phyloP scores from a whole-genome alignment of 148 eudicot species.

The Persicaria maculosa region DNA sequence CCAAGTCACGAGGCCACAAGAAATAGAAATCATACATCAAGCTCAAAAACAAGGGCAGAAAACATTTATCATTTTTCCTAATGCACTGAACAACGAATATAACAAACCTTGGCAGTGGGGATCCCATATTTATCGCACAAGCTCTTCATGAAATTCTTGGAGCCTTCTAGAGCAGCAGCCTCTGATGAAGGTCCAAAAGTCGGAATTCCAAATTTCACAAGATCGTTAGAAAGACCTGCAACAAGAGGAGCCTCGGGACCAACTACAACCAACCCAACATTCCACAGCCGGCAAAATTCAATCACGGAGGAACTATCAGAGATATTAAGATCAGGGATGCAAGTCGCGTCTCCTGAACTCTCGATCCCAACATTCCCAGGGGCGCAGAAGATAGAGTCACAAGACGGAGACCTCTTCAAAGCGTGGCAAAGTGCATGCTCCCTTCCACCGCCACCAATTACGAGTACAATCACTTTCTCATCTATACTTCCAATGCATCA shows the following conservation, averaged over 20 bases:
- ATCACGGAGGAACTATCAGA: slow-evolving; percentile 69
- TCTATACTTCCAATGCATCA: slow-evolving; percentile 27
- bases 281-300: slow-evolving; percentile 55
- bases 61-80: neutral
- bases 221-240: slow-evolving; percentile 89
- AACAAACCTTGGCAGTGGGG: slow-evolving; percentile 86
- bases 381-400: slow-evolving; percentile 63
- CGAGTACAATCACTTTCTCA: slow-evolving; percentile 65
- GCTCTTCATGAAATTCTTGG: slow-evolving; percentile 89
- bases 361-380: slow-evolving; percentile 95
- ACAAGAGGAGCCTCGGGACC: slow-evolving; percentile 99
- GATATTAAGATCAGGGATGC: slow-evolving; percentile 55
- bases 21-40: slow-evolving; percentile 4
- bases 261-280: slow-evolving; percentile 70
- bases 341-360: slow-evolving; percentile 73
- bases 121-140: slow-evolving; percentile 86
- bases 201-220: slow-evolving; percentile 64
- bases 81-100: neutral
- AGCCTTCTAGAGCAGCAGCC: slow-evolving; percentile 95
- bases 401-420: slow-evolving; percentile 66
- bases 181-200: slow-evolving; percentile 92
- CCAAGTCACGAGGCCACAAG: slow-evolving; percentile 14
- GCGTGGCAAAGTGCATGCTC: slow-evolving; percentile 92
- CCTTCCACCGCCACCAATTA: slow-evolving; percentile 96
- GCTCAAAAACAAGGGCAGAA: neutral